Evolutionary conservation across 129 eudicot genomes (phyloP).

Genomic region (Flaveria trinervia): DNA sequence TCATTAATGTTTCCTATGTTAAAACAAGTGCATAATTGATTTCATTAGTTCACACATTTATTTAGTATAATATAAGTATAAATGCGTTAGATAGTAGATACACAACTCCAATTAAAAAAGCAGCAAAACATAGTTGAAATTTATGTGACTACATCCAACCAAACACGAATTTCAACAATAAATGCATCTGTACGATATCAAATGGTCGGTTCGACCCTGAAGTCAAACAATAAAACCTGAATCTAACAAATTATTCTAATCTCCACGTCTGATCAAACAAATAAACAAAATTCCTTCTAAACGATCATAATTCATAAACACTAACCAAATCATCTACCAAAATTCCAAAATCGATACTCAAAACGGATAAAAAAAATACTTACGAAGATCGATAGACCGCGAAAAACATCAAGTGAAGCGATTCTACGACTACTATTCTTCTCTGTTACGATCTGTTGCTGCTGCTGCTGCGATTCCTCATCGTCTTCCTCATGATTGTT

Average conservation of each 20-base stretch:
- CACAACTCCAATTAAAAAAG: not conserved
- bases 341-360: conserved; percentile 1
- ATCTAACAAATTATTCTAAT: not conserved
- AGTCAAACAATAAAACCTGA: conserved; percentile 17
- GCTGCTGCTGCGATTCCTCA: conserved; percentile 29
- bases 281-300: conserved; percentile 8
- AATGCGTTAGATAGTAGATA: not conserved
- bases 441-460: conserved; percentile 2
- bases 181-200: conserved; percentile 20
- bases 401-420: conserved; percentile 75
- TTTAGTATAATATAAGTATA: not conserved
- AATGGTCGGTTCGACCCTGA: not conserved
- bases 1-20: not conserved
- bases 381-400: conserved; percentile 75
- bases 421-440: conserved; percentile 42
- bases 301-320: not conserved
- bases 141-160: not conserved
- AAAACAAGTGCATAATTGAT: not conserved
- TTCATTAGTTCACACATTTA: not conserved
- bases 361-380: not conserved
- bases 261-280: not conserved
- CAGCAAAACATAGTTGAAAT: not conserved
- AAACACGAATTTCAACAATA: not conserved
- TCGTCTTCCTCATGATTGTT: conserved; percentile 26
- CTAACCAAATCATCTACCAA: not conserved